Evolutionary conservation across 2,329 filamentous ascomycete genomes (phyloP), one percentile per base, ranked within the genome.

Genomic region (Talaromyces islandicus): DNA sequence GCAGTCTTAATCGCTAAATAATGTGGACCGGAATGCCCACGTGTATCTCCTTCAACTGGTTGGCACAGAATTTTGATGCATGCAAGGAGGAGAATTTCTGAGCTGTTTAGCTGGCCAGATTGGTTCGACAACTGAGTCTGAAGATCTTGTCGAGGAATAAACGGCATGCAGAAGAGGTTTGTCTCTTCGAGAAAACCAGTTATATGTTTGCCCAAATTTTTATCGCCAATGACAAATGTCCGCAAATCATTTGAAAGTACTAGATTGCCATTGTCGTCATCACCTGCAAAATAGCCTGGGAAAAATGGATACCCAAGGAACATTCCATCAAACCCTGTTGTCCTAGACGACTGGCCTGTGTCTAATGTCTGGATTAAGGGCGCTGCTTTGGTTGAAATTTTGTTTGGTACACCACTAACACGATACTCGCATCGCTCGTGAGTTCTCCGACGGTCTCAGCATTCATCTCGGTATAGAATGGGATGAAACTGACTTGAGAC

Each of bases 81-180:
- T 12, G 61, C 61, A 41, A 63, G 59, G 3, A 63, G 48, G 27
- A 63, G 61, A 9, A 56, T 41, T 14, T 61, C 61, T 38, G 60
- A 55, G 21, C 41, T 53, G 24, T 41, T 54, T 17, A 61, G 24
- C 6, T 50, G 54, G 6, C 25, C 48, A 11, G 19, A 41, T 25
- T 60, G 25, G 35, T 19, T 41, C 17, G 56, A 51, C 19, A 55
- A 5, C 35, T 19, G 30, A 19, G 32, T 53, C 3, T 52, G 50
- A 35, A 62, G 54, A 14, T 62, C 58, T 11, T 61, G 30, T 9
- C 56, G 27, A 17, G 56, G 56, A 21, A 63, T 61, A 41, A 61
- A 59, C 21, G 61, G 61, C 35, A 63, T 57, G 56, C 61, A 63
- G 17, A 55, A 52, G 27, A 52, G 25, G 24, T 63, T 56, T 27